Conservation (phyloP, 1,139 yeast genomes). For the Ogataea hybrid region DNA sequence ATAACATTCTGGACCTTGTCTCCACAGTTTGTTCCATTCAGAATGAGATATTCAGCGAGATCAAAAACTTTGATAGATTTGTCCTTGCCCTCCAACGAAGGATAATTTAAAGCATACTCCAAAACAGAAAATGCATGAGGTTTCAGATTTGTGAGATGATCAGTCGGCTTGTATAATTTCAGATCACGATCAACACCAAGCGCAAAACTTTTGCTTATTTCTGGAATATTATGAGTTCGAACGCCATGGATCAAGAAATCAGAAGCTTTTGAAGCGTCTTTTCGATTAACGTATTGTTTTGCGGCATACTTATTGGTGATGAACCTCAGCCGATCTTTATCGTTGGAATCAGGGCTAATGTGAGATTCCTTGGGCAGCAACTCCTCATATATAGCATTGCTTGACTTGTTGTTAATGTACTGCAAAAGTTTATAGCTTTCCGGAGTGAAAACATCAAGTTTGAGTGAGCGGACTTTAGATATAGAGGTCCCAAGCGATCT, state of each 20-base stretch:
- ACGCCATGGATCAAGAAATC: constrained; percentile 42
- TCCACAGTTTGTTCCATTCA: constrained; percentile 58
- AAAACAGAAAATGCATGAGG: constrained; percentile 43
- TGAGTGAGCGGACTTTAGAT: constrained; percentile 49
- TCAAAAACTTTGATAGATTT: constrained; percentile 44
- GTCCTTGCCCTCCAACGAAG: constrained; percentile 28
- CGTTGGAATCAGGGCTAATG: constrained; percentile 25
- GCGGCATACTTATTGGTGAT: constrained; percentile 50
- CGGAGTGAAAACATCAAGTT: constrained; percentile 46
- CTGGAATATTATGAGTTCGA: constrained; percentile 46
- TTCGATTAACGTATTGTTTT: constrained; percentile 36
- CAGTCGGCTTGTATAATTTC: constrained; percentile 25
- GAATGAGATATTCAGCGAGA: constrained; percentile 68
- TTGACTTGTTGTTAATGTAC: constrained; percentile 41
- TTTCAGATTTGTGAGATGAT: constrained; percentile 17
- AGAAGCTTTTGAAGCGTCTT: constrained; percentile 22
- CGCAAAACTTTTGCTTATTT: constrained; percentile 46
- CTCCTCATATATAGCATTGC: constrained; percentile 41
- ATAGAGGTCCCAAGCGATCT: constrained; percentile 52
- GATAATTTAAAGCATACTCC: constrained; percentile 59
- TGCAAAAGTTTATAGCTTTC: constrained; percentile 42
- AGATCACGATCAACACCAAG: constrained; percentile 50
- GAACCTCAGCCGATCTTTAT: constrained; percentile 41
- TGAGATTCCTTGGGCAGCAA: constrained; percentile 21
- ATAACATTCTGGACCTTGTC: constrained; percentile 32